Percentiles rank a stretch among this genome's conserved stretches.
Evolutionary conservation across 768 basidiomycete species (phyloP).

Genomic region (Trametes villosa): DNA sequence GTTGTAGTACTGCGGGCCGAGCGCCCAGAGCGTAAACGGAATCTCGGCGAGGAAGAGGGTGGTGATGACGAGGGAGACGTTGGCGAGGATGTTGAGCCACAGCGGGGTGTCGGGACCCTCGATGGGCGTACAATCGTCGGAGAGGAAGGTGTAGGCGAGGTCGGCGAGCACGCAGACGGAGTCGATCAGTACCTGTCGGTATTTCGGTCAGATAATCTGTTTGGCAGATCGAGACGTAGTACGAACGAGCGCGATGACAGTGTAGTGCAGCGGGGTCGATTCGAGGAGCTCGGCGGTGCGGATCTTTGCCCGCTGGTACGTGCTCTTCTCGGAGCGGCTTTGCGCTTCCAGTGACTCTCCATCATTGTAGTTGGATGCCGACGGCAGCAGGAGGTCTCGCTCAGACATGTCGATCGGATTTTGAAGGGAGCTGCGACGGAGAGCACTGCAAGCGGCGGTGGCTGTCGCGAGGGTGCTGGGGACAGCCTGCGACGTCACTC

Average conservation of each 20-base stretch:
- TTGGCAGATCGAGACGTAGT: constrained; percentile 17
- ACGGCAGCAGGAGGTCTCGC: constrained; percentile 32
- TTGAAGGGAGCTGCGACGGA: neutral
- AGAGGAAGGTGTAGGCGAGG: constrained; percentile 68
- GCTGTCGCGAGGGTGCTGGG: no score
- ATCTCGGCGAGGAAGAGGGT: constrained; percentile 80
- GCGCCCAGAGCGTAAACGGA: constrained; percentile 66
- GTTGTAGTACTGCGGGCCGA: constrained; percentile 64
- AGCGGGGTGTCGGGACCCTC: constrained; percentile 49
- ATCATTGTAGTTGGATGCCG: constrained; percentile 5
- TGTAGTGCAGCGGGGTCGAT: constrained; percentile 53
- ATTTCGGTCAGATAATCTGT: constrained; percentile 23
- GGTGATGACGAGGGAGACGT: constrained; percentile 70
- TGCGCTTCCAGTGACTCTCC: constrained; percentile 6
- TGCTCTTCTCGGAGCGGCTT: constrained; percentile 8
- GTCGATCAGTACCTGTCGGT: constrained; percentile 60
- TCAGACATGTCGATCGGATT: constrained; percentile 29
- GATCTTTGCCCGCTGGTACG: constrained; percentile 22
- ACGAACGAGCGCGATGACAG: constrained; percentile 62
- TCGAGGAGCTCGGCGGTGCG: constrained; percentile 55
- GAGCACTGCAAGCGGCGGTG: no score
- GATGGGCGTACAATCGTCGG: constrained; percentile 49
- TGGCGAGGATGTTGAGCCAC: constrained; percentile 67
- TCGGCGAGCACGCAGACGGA: constrained; percentile 73
- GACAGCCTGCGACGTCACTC: constrained; percentile 1